Base-by-base conservation (phyloP, 352 stramenopile genomes). In the Globisporangium camurandrum region DNA sequence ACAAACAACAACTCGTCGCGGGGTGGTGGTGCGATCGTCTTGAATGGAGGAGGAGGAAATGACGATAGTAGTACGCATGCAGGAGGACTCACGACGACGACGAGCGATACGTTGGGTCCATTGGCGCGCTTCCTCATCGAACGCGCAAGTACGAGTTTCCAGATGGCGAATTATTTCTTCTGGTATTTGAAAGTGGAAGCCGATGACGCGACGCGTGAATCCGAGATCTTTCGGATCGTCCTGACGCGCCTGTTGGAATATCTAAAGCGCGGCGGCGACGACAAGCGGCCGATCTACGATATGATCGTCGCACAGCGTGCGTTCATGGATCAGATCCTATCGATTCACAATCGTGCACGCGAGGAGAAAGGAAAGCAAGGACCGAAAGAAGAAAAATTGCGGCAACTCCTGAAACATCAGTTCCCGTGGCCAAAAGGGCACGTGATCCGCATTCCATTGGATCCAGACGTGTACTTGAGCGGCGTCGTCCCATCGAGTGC, bases 121-220 rank as follows among this genome's bases (percentile, higher is more conserved):
- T 66, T 99, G 5, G 94, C 90, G 39, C 74, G 72, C 28, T 99
- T 98, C 67, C 65, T 98, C 24, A 98, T 98, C 56, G 76, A 89
- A 40, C 83, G 96, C 19, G 96, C 95, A 12, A 89, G 85, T 31
- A 84, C 69, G 22, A 97, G 96, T 52, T 92, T 98, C 49, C 79
- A 97, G 49, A 87, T 99, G 61, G 95, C 96, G 26, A 99, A 98
- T 57, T 99, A 97, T 50, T 88, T 99, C n/a, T 99, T 97, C 56
- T 99, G 95, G 87, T 94, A 89, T 42, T 45, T 90, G 10, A 85
- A 91, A 45, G 83, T 92, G 6, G 83, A 94, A 48, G 66, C 80
- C 27, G 67, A 71, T 3, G 83, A 94, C 45, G 67, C 84, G 49
- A 78, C 59, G 10, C 76, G 74, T 22, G 78, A 94, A 51, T 72